Percentiles rank a stretch among this genome's conserved stretches.
Evolutionary conservation across 148 eudicot genomes (phyloP).

Genomic region (Chenopodium suecicum): DNA sequence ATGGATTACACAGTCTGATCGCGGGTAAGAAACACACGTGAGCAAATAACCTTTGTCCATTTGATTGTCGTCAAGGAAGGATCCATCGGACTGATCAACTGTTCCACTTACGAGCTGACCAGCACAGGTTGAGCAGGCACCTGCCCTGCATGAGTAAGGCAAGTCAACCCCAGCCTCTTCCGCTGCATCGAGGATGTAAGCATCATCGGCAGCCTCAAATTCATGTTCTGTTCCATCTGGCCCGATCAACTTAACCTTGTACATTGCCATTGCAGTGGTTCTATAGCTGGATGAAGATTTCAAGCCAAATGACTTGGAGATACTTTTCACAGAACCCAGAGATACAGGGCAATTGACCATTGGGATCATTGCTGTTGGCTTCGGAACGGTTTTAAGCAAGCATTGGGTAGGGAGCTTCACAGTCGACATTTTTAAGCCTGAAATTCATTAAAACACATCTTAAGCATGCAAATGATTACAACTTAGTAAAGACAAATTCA

Average conservation of each 20-base stretch:
- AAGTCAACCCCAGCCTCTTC: conserved; percentile 75
- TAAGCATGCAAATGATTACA: neutral
- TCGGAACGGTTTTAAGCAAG: conserved; percentile 29
- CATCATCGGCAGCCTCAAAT: conserved; percentile 74
- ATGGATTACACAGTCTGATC: conserved; percentile 65
- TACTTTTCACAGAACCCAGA: conserved; percentile 32
- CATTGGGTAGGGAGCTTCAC: conserved; percentile 44
- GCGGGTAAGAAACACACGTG: conserved; percentile 77
- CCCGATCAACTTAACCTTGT: conserved; percentile 61
- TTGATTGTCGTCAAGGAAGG: conserved; percentile 77
- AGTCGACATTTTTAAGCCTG: conserved; percentile 53
- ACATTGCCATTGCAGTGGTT: conserved; percentile 52
- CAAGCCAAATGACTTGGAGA: conserved; percentile 47
- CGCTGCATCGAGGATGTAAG: conserved; percentile 72
- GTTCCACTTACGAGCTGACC: conserved; percentile 53
- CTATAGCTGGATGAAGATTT: conserved; percentile 32
- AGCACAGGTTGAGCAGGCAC: conserved; percentile 88
- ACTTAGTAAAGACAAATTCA: neutral
- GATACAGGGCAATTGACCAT: conserved; percentile 39
- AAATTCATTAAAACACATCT: neutral
- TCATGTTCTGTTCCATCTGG: conserved; percentile 64
- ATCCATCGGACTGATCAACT: conserved; percentile 88
- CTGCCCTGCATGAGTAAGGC: conserved; percentile 91
- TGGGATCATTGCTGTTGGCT: conserved; percentile 14
- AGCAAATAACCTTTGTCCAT: conserved; percentile 60